A percentile compares a stretch with the other conserved stretches of the same genome.
phyloP scores from a whole-genome alignment of 1,284 basidiomycete species.

The Chalciporus piperatoides region DNA sequence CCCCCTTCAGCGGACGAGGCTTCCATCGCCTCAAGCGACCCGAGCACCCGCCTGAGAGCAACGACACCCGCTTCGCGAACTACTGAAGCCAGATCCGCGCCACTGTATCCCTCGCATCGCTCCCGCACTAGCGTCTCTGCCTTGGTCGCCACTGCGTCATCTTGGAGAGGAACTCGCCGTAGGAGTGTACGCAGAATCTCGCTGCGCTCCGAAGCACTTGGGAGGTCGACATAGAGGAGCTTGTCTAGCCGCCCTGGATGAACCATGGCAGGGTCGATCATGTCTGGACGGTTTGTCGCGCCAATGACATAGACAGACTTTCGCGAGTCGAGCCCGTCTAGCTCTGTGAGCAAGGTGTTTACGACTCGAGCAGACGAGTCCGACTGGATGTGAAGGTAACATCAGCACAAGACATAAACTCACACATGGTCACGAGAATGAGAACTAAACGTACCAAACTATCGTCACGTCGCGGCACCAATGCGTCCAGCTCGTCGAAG shows the following conservation, averaged over 20 bases:
- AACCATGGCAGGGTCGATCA: slow-evolving; percentile 99
- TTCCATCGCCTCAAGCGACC: too few relatives aligned
- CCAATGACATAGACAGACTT: slow-evolving; percentile 95
- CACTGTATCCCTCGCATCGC: slow-evolving; percentile 83
- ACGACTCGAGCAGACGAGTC: slow-evolving; percentile 97
- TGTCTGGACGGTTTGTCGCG: slow-evolving; percentile 97
- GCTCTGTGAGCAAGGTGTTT: slow-evolving; percentile 94
- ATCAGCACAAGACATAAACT: not conserved
- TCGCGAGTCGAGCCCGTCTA: slow-evolving; percentile 90
- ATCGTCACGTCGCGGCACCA: slow-evolving; percentile 93
- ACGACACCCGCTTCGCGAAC: too few relatives aligned
- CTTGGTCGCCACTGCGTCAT: slow-evolving; percentile 26
- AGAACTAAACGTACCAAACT: slow-evolving; percentile 57
- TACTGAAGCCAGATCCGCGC: slow-evolving; percentile 84
- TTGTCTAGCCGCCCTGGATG: slow-evolving; percentile 96
- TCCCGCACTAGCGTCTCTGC: slow-evolving; percentile 53
- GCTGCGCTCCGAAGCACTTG: slow-evolving; percentile 69
- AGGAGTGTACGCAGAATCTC: slow-evolving; percentile 80
- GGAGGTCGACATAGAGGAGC: slow-evolving; percentile 93
- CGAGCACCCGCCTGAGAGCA: too few relatives aligned
- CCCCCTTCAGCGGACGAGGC: too few relatives aligned
- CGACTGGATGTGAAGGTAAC: slow-evolving; percentile 50
- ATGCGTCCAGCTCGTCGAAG: slow-evolving; percentile 95
- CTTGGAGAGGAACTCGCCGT: slow-evolving; percentile 68
- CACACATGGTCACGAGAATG: not conserved